phyloP scores from a whole-genome alignment of 2,329 filamentous ascomycete species.

The Colletotrichum musicola region DNA sequence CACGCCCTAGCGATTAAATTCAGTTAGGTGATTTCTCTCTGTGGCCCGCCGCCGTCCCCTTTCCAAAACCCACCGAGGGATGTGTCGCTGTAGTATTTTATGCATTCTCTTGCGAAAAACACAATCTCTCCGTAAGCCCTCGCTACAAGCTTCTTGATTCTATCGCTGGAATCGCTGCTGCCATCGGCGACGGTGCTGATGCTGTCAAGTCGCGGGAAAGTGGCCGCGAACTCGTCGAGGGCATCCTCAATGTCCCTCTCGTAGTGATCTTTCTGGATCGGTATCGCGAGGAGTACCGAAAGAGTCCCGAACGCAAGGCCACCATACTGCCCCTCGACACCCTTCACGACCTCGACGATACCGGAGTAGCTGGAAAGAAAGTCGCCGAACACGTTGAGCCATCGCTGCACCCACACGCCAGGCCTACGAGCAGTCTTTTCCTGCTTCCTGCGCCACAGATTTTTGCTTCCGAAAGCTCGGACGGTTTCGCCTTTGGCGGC shows the following conservation, averaged over 20 bases:
- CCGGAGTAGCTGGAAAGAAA: not conserved
- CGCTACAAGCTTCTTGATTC: not conserved
- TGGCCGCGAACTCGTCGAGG: not conserved
- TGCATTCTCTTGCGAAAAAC: not conserved
- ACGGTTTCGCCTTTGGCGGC: not conserved
- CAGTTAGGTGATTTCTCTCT: not conserved
- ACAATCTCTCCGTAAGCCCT: not conserved
- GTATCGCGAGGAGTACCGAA: not conserved
- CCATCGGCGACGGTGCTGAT: not conserved
- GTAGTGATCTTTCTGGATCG: not conserved
- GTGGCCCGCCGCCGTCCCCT: not conserved
- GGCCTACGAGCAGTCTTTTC: not conserved
- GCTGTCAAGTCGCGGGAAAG: not conserved
- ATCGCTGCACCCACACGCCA: not conserved
- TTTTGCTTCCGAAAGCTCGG: not conserved
- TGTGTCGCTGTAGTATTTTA: not conserved
- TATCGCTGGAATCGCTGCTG: not conserved
- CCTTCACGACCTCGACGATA: slow-evolving; percentile 5
- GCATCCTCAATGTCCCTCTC: slow-evolving; percentile 3
- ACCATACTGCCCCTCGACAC: not conserved
- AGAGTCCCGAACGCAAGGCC: not conserved
- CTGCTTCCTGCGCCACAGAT: not conserved
- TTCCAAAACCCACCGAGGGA: not conserved
- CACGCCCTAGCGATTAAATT: not conserved
- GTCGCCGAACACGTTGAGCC: not conserved